Evolutionary conservation across 345 rosid genomes (phyloP), one percentile per base, ranked within the genome.

Genomic region (Punica granatum): DNA sequence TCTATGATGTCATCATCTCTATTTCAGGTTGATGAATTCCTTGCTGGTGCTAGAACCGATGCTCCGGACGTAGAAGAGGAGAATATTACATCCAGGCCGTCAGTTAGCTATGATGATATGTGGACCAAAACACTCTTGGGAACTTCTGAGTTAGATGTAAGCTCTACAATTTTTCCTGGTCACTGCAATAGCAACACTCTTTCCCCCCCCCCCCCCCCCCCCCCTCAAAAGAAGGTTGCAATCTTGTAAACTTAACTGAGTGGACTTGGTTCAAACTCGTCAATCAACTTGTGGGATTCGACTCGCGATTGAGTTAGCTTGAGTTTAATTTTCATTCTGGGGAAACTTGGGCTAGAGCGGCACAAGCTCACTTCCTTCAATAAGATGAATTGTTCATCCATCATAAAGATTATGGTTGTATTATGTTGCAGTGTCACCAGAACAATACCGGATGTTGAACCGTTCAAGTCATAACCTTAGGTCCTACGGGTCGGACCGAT

Each of bases 31-130:
- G 90, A 95, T 39, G 99, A 95, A 71, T 92, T 92, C 82, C 85
- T 95, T 54, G 83, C 97, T 69, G 98, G 99, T 75, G 93, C 89
- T 53, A 97, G 99, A 77, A 92, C 99, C 28, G 99, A 95, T 81
- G 98, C 99, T 66, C 99, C 99, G 9, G 99, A 95, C 81, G 99
- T 95, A 70, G 98, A 95, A 61, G 98, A 94, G 73, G 97, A 93
- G 77, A 90, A 90, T 73, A 82, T 88, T 48, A 70, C 84, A 67
- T 84, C 98, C 59, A 85, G 96, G 79, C 88, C 92, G 71, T 92
- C 98, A 53, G 89, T 92, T 71, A 91, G 98, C 67, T 95, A 95
- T 75, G 99, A 95, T 75, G 98, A 95, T 84, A 90, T 95, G 96
- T 95, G 99, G 98, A 98, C 99, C 21, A 95, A 95, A 86, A 82